phyloP scores from a whole-genome alignment of 2,329 filamentous ascomycete species.

The Bimuria novae-zelandiae region DNA sequence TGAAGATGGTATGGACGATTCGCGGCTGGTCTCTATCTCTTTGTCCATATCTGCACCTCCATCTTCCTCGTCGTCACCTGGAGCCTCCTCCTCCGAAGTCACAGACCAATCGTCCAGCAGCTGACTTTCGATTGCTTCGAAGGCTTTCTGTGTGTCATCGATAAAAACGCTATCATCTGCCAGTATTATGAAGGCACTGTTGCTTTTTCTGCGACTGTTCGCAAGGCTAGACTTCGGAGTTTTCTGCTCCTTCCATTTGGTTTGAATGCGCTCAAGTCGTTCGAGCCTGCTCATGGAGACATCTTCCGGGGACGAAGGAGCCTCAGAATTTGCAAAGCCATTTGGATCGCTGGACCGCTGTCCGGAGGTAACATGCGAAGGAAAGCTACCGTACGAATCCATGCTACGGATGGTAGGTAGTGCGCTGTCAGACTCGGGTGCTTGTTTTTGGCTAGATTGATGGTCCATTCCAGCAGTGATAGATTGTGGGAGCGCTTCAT shows the following conservation, averaged over 20 bases:
- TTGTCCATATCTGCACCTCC: background rate
- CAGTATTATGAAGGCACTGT: background rate
- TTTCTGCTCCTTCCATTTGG: slow-evolving; percentile 27
- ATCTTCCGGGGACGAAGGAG: slow-evolving; percentile 1
- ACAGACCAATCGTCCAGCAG: slow-evolving; percentile 33
- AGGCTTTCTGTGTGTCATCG: slow-evolving; percentile 52
- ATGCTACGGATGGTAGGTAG: slow-evolving; percentile 24
- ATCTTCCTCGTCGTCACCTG: background rate
- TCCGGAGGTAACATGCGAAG: slow-evolving; percentile 26
- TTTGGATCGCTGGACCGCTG: slow-evolving; percentile 1
- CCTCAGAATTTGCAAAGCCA: background rate
- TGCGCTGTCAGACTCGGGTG: background rate
- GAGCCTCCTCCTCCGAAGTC: slow-evolving; percentile 22
- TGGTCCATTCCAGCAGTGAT: background rate
- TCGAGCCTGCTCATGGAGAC: slow-evolving; percentile 28
- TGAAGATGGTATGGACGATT: background rate
- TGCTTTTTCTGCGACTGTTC: background rate
- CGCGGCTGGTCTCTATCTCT: background rate
- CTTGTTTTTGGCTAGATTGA: background rate
- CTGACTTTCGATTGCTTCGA: slow-evolving; percentile 49
- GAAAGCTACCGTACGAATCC: slow-evolving; percentile 43
- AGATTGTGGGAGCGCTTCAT: background rate
- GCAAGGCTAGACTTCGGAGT: slow-evolving; percentile 14
- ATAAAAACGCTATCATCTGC: slow-evolving; percentile 34
- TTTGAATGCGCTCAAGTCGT: slow-evolving; percentile 32